Percentiles rank a stretch among this genome's conserved stretches.
These are phyloP conservation scores for Xanthoconium separans DNA, from an alignment of 1,284 basidiomycete genomes.

Conservation along the genomic window DNA sequence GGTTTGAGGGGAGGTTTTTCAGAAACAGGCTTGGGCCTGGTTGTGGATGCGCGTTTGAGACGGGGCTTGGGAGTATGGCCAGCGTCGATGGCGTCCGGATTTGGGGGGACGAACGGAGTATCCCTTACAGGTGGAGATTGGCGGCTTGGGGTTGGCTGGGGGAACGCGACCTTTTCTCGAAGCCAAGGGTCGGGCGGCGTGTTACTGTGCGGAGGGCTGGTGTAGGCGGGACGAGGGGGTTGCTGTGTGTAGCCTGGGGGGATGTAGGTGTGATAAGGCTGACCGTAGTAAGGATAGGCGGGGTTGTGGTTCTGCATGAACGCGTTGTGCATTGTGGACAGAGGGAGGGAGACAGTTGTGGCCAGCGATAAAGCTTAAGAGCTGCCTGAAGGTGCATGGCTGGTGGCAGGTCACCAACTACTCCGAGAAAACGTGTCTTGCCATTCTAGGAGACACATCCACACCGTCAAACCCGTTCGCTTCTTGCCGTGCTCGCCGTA, in stretches of 20 bases:
- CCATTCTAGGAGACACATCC: conserved; percentile 23
- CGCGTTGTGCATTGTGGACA: conserved; percentile 17
- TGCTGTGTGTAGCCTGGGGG: conserved; percentile 27
- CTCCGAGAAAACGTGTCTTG: conserved; percentile 25
- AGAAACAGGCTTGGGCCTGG: conserved; percentile 15
- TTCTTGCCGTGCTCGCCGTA: background rate
- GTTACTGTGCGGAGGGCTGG: conserved; percentile 17
- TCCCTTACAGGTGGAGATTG: conserved; percentile 20
- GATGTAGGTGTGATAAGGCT: conserved; percentile 36
- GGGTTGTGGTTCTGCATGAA: conserved; percentile 23
- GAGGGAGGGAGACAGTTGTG: conserved; percentile 1
- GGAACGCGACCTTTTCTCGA: conserved; percentile 25
- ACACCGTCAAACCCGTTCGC: background rate
- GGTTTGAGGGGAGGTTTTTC: conserved; percentile 49
- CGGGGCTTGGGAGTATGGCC: conserved; percentile 23
- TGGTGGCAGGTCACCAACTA: conserved; percentile 11
- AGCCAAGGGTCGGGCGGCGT: conserved; percentile 27
- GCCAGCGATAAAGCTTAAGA: conserved; percentile 14
- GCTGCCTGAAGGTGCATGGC: conserved; percentile 24
- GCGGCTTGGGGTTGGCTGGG: conserved; percentile 13
- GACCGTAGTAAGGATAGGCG: conserved; percentile 35
- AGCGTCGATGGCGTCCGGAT: conserved; percentile 18
- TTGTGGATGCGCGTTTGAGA: conserved; percentile 24
- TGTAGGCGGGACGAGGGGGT: conserved; percentile 13
- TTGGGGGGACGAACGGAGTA: conserved; percentile 27